Conservation (phyloP, 768 basidiomycete genomes). For the Hygrophorus russula region DNA sequence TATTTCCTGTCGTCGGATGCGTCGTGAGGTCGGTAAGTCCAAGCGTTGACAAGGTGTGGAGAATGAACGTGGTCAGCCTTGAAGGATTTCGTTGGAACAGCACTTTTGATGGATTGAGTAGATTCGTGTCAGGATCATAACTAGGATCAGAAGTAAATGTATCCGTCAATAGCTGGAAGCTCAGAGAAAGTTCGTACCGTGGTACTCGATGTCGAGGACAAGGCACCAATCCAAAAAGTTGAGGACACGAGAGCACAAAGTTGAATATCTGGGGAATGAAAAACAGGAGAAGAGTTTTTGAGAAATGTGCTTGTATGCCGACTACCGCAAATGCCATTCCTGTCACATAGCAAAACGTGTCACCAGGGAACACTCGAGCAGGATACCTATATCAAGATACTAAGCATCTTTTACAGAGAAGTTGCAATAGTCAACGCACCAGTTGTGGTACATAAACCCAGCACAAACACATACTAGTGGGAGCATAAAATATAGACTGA, state of each 20-base stretch:
- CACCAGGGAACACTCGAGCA: constrained; percentile 88
- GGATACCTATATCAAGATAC: constrained; percentile 63
- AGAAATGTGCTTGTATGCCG: constrained; percentile 94
- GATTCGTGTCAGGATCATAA: constrained; percentile 61
- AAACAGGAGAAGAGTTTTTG: constrained; percentile 91
- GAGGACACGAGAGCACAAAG: constrained; percentile 88
- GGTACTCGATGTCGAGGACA: constrained; percentile 94
- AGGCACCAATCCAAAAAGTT: constrained; percentile 86
- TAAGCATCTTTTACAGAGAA: neutral
- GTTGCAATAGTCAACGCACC: constrained; percentile 38
- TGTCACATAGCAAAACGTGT: constrained; percentile 94
- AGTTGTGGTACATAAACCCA: constrained; percentile 93
- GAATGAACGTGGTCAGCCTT: constrained; percentile 36
- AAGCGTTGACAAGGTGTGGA: constrained; percentile 49
- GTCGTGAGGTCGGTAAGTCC: constrained; percentile 56
- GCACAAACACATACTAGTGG: constrained; percentile 85
- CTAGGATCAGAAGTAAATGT: constrained; percentile 26
- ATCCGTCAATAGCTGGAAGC: constrained; percentile 4
- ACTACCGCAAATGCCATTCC: constrained; percentile 99
- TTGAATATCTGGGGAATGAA: constrained; percentile 99
- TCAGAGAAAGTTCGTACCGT: constrained; percentile 34
- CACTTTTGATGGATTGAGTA: constrained; percentile 69
- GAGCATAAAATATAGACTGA: constrained; percentile 95
- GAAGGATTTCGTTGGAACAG: constrained; percentile 51
- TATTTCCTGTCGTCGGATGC: constrained; percentile 41